Evolutionary conservation across 306 rosid genomes (phyloP).

Genomic region (Pterocarpus macrocarpus): DNA sequence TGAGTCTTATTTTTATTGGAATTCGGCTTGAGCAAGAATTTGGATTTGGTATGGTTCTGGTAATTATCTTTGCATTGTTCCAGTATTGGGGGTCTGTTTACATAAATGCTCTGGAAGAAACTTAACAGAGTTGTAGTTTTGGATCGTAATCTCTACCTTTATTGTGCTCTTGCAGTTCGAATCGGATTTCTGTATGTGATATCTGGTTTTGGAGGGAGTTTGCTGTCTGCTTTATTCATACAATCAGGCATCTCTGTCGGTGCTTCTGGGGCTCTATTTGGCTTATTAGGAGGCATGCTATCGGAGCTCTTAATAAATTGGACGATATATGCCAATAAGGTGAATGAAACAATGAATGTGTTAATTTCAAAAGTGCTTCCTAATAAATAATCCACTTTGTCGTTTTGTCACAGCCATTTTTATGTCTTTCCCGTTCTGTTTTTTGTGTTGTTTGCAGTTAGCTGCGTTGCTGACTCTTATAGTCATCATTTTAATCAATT

Average conservation of each 20-base stretch:
- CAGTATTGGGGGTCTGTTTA: constrained; percentile 27
- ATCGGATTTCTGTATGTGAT: constrained; percentile 75
- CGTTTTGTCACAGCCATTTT: constrained; percentile 37
- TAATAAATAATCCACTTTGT: constrained; percentile 27
- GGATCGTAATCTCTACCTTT: constrained; percentile 34
- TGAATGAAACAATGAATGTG: constrained; percentile 39
- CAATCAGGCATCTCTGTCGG: constrained; percentile 81
- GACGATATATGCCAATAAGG: constrained; percentile 90
- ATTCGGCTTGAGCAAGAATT: constrained; percentile 89
- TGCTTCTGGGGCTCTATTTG: constrained; percentile 94
- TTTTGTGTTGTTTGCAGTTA: constrained; percentile 54
- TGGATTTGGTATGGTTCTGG: constrained; percentile 81
- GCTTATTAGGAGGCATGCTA: constrained; percentile 88
- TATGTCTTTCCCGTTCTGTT: constrained; percentile 29
- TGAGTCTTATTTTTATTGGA: constrained; percentile 84
- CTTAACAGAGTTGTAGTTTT: constrained; percentile 14
- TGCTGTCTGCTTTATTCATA: constrained; percentile 77
- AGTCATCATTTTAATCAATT: constrained; percentile 66
- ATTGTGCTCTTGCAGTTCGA: constrained; percentile 59
- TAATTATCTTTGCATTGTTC: constrained; percentile 47
- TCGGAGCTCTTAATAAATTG: constrained; percentile 89
- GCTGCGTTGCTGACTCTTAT: constrained; percentile 75
- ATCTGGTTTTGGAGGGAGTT: constrained; percentile 88
- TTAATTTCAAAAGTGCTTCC: constrained; percentile 18
- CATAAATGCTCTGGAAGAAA: constrained; percentile 25